A percentile compares a stretch with the other conserved stretches of the same genome.
phyloP scores from a whole-genome alignment of 2,329 filamentous ascomycete genomes.

The Plenodomus lindquistii region DNA sequence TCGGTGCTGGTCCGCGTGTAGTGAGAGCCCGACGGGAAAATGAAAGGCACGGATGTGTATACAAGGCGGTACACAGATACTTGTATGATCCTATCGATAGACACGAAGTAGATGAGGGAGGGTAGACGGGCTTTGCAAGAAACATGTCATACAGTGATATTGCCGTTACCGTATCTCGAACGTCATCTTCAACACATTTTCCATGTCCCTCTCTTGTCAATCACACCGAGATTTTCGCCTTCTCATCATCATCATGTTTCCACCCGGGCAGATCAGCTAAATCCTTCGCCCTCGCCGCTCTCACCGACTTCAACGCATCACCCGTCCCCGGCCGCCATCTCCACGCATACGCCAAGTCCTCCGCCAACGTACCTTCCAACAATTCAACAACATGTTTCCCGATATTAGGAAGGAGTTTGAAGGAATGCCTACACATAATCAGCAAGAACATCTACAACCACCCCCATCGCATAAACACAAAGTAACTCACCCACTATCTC shows the following conservation, averaged over 20 bases:
- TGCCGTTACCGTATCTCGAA: too few relatives aligned
- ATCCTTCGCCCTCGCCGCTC: slow-evolving; percentile 49
- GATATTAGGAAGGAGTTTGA: slow-evolving; percentile 53
- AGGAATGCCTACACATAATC: slow-evolving; percentile 47
- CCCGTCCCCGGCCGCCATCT: slow-evolving; percentile 51
- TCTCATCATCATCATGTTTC: slow-evolving; percentile 31
- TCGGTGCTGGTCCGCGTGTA: too few relatives aligned
- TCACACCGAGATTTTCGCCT: slow-evolving; percentile 12
- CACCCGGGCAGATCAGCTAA: slow-evolving; percentile 53
- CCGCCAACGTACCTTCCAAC: slow-evolving; percentile 46
- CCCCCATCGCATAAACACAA: too few relatives aligned
- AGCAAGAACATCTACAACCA: slow-evolving; percentile 6
- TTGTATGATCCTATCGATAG: too few relatives aligned
- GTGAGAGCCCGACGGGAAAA: too few relatives aligned
- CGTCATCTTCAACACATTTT: too few relatives aligned
- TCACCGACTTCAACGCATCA: slow-evolving; percentile 49
- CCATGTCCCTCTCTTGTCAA: not conserved
- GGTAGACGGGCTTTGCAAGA: too few relatives aligned
- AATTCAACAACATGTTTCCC: slow-evolving; percentile 54
- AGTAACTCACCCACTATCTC: slow-evolving; percentile 50
- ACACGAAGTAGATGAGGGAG: too few relatives aligned
- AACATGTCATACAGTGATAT: too few relatives aligned
- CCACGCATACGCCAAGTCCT: slow-evolving; percentile 49
- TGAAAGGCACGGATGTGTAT: too few relatives aligned
- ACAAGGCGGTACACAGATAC: too few relatives aligned